Evolutionary conservation across 2,329 filamentous ascomycete species (phyloP).

Genomic region (Bipolaris gigantea): DNA sequence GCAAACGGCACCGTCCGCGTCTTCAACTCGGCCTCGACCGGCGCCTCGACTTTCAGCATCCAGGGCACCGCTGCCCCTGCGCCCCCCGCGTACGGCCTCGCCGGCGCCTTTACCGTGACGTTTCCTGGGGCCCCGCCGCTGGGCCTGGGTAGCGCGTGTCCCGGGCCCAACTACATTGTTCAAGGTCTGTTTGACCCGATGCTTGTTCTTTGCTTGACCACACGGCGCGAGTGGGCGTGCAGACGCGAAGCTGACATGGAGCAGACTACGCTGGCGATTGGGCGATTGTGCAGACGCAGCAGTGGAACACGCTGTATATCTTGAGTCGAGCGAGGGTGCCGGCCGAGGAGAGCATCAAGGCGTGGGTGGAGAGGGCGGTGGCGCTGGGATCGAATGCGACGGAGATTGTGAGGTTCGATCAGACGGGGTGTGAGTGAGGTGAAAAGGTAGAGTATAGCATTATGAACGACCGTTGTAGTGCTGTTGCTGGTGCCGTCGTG

Average conservation of each 20-base stretch:
- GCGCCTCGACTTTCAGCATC: constrained; percentile 18
- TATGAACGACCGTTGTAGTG: neutral
- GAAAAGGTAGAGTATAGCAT: no score
- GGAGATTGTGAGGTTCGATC: constrained; percentile 24
- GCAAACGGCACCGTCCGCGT: constrained; percentile 31
- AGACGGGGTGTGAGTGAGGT: constrained; percentile 18
- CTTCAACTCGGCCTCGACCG: constrained; percentile 26
- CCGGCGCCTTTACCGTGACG: constrained; percentile 28
- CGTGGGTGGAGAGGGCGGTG: constrained; percentile 14
- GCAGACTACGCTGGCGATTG: constrained; percentile 30
- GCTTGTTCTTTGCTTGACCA: no score
- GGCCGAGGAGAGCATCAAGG: constrained; percentile 22
- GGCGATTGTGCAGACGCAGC: constrained; percentile 35
- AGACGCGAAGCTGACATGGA: constrained; percentile 9
- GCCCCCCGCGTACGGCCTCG: constrained; percentile 22
- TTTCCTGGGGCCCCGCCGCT: constrained; percentile 23
- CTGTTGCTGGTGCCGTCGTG: neutral
- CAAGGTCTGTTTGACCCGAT: constrained; percentile 19
- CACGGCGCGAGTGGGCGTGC: neutral
- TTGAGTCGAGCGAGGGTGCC: constrained; percentile 31
- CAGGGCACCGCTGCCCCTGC: constrained; percentile 29
- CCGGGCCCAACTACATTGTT: constrained; percentile 37
- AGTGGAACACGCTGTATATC: constrained; percentile 35
- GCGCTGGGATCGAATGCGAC: constrained; percentile 20
- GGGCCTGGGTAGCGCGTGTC: constrained; percentile 13